Conservation (phyloP, 306 rosid genomes). For the Rosa chinensis region DNA sequence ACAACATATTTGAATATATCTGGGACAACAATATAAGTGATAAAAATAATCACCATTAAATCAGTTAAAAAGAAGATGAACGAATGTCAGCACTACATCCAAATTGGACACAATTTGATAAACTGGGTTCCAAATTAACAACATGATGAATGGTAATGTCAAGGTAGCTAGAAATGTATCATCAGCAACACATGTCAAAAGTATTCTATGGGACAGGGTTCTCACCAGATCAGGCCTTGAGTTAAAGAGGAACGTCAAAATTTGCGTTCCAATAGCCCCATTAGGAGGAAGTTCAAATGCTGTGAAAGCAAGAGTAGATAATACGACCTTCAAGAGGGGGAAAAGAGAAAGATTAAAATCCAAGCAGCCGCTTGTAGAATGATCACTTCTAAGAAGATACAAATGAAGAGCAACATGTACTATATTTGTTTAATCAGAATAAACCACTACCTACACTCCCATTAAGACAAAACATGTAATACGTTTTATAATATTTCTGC, state of each 20-base stretch:
- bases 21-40: background rate
- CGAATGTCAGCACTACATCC: background rate
- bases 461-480: background rate
- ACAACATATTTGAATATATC: background rate
- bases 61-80: background rate
- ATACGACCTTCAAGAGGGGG: conserved; percentile 65
- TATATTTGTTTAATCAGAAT: background rate
- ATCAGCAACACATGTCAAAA: background rate
- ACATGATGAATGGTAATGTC: background rate
- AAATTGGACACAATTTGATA: background rate
- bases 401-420: background rate
- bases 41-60: background rate
- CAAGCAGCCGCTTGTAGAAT: background rate
- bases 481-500: background rate
- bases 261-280: conserved; percentile 89
- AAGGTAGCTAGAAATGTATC: conserved; percentile 6
- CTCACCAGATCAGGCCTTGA: conserved; percentile 96
- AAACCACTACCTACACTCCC: background rate
- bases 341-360: conserved; percentile 18
- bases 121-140: background rate
- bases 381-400: background rate
- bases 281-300: conserved; percentile 99
- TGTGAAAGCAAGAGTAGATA: conserved; percentile 93
- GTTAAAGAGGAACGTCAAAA: conserved; percentile 87
- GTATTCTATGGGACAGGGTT: conserved; percentile 6